These are phyloP conservation scores for Aspergillus ustus DNA, from an alignment of 2,329 filamentous ascomycete species.

Conservation along the genomic window DNA sequence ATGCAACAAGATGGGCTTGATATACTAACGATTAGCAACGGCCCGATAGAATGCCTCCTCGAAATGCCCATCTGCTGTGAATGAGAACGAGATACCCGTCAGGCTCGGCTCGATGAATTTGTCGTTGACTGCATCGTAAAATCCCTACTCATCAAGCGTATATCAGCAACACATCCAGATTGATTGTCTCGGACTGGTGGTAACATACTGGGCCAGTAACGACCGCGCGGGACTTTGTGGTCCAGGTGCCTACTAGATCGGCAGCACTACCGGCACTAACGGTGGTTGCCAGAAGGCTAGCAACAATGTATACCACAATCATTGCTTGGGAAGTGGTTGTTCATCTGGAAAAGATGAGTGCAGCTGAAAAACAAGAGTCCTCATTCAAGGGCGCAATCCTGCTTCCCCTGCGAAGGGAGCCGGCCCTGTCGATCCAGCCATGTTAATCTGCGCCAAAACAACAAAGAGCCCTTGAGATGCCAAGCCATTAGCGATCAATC, in stretches of 20 bases:
- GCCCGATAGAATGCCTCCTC: constrained; percentile 74
- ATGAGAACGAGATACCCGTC: constrained; percentile 75
- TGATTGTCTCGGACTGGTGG: neutral
- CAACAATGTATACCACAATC: constrained; percentile 36
- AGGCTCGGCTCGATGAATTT: constrained; percentile 67
- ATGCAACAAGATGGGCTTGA: neutral
- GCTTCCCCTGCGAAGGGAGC: constrained; percentile 18
- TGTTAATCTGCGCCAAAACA: constrained; percentile 21
- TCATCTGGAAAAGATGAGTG: constrained; percentile 2
- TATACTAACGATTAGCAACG: constrained; percentile 66
- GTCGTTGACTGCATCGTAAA: constrained; percentile 71
- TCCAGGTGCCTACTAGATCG: constrained; percentile 71
- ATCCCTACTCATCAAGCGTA: constrained; percentile 54
- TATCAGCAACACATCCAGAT: neutral
- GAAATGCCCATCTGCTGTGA: constrained; percentile 68
- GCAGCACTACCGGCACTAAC: constrained; percentile 49
- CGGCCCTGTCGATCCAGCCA: constrained; percentile 19
- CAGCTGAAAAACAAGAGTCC: constrained; percentile 9
- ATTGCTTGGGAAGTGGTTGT: constrained; percentile 24
- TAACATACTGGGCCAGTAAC: constrained; percentile 68
- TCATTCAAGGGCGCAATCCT: constrained; percentile 19
- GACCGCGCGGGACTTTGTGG: constrained; percentile 70
- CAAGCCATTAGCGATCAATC: constrained; percentile 16
- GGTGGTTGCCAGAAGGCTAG: constrained; percentile 43
- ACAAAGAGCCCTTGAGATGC: constrained; percentile 9